Percentiles rank a stretch among this genome's conserved stretches.
Evolutionary conservation across 2,329 filamentous ascomycete species (phyloP).

Genomic region (Rhynchosporium secalis): DNA sequence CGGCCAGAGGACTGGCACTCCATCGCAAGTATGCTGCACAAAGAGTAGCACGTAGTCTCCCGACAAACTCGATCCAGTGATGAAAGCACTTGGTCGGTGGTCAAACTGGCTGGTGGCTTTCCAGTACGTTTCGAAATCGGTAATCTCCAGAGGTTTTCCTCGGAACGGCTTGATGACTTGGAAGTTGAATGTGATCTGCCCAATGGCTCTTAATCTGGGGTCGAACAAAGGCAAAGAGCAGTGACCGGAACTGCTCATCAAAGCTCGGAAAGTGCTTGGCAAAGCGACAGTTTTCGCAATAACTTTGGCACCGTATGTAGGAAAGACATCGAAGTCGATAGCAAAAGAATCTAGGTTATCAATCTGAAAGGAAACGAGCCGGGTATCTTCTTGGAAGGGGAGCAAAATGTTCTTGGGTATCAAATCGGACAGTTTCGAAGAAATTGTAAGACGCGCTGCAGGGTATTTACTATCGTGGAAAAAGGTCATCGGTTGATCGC

Average conservation of each 20-base stretch:
- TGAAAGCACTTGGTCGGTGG: constrained; percentile 78
- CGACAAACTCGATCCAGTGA: constrained; percentile 91
- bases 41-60: constrained; percentile 94
- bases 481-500: constrained; percentile 79
- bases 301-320: constrained; percentile 94
- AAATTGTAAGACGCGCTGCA: constrained; percentile 90
- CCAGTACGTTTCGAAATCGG: constrained; percentile 98
- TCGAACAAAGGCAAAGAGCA: constrained; percentile 92
- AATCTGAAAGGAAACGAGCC: constrained; percentile 91
- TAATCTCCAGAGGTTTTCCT: constrained; percentile 90
- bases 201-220: constrained; percentile 85
- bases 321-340: constrained; percentile 96
- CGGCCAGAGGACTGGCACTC: constrained; percentile 83
- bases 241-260: constrained; percentile 71
- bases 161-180: constrained; percentile 96
- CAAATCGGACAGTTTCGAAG: constrained; percentile 91
- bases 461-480: constrained; percentile 97
- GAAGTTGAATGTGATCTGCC: constrained; percentile 89
- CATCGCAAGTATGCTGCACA: constrained; percentile 88
- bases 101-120: constrained; percentile 95
- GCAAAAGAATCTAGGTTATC: constrained; percentile 91
- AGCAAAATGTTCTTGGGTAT: constrained; percentile 95
- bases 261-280: constrained; percentile 78
- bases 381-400: constrained; percentile 93
- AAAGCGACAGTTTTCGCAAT: constrained; percentile 95